Conservation (phyloP, 2,329 filamentous ascomycete genomes). For the Fusarium foetens region DNA sequence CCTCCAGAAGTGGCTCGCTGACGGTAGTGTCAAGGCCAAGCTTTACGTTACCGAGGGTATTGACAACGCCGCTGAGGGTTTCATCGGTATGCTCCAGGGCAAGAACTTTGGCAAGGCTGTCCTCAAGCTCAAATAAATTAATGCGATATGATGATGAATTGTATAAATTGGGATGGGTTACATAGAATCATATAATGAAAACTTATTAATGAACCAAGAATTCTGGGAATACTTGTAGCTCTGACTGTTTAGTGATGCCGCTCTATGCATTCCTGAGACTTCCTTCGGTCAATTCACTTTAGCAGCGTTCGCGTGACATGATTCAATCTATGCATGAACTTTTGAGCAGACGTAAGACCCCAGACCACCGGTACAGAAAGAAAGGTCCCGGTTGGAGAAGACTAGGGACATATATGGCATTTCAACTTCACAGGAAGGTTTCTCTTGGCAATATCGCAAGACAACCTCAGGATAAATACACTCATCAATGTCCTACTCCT, state of each 20-base stretch:
- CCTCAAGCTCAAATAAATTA: slow-evolving; percentile 63
- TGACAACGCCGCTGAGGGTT: slow-evolving; percentile 78
- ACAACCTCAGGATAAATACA: no score
- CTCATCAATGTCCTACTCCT: no score
- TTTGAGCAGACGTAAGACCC: background rate
- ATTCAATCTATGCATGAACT: background rate
- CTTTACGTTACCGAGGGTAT: slow-evolving; percentile 78
- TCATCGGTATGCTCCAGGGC: slow-evolving; percentile 79
- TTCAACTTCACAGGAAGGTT: background rate
- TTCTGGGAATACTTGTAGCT: fast-evolving
- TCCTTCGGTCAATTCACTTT: fast-evolving
- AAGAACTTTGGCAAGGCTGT: slow-evolving; percentile 90
- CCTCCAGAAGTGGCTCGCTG: slow-evolving; percentile 78
- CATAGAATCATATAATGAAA: background rate
- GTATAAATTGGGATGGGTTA: background rate
- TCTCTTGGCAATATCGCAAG: no score
- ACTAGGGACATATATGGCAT: background rate
- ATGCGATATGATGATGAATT: slow-evolving; percentile 13
- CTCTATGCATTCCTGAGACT: fast-evolving
- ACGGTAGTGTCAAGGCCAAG: slow-evolving; percentile 78
- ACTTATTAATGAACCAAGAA: background rate
- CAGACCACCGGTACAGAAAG: background rate
- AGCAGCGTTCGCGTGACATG: fast-evolving
- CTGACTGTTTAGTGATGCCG: fast-evolving
- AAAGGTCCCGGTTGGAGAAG: background rate